These are phyloP conservation scores for Pyrenula aspistea DNA, from an alignment of 495 filamentous ascomycete genomes.

Conservation along the genomic window DNA sequence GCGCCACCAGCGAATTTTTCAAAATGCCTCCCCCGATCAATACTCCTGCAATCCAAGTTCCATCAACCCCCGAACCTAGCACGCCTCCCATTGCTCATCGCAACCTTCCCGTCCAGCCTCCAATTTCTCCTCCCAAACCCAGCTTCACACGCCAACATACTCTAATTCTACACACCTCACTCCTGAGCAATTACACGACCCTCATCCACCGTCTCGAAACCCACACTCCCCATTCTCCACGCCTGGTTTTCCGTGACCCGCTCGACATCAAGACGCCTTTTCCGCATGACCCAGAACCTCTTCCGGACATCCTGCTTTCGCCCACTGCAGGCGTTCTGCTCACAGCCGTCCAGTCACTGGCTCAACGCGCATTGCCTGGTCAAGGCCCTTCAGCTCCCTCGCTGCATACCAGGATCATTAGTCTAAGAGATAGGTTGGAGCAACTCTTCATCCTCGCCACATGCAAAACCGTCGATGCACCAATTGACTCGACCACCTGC, in stretches of 20 bases:
- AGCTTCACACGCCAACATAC: neutral
- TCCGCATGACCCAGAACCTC: neutral
- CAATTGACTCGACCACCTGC: neutral
- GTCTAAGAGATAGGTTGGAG: slow-evolving; percentile 52
- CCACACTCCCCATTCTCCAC: slow-evolving; percentile 2
- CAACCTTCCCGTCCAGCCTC: neutral
- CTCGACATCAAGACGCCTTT: neutral
- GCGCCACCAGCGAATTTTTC: neutral
- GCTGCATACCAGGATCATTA: slow-evolving; percentile 30
- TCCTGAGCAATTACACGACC: slow-evolving; percentile 17
- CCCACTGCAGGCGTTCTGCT: slow-evolving; percentile 56
- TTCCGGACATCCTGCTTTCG: slow-evolving; percentile 55
- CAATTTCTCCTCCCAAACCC: neutral
- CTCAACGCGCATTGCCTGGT: slow-evolving; percentile 58
- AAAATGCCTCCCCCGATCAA: too few relatives aligned
- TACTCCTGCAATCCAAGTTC: neutral
- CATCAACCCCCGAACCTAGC: neutral
- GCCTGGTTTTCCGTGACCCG: slow-evolving; percentile 20
- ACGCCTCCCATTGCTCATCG: neutral
- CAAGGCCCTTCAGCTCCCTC: slow-evolving; percentile 16
- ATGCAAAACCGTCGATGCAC: slow-evolving; percentile 13
- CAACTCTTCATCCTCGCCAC: slow-evolving; percentile 58
- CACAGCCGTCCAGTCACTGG: slow-evolving; percentile 61
- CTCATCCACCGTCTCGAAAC: slow-evolving; percentile 16
- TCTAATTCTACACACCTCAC: slow-evolving; percentile 16